These are phyloP conservation scores for Apiospora hydei DNA, from an alignment of 2,329 filamentous ascomycete species.

Conservation along the genomic window DNA sequence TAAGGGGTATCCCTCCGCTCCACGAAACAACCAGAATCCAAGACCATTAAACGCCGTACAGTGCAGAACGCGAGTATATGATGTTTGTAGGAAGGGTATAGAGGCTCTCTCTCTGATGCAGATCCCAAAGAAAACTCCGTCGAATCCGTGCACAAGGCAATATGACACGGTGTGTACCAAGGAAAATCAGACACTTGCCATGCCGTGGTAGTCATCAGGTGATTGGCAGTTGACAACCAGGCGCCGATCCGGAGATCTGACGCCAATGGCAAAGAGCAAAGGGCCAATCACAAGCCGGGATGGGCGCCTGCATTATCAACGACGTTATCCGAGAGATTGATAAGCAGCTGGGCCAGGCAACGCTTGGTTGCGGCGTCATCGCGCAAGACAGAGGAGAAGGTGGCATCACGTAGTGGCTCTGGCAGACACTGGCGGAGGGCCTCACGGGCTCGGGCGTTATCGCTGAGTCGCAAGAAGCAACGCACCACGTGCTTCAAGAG, in stretches of 20 bases:
- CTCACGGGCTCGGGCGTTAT: constrained; percentile 94
- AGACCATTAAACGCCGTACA: constrained; percentile 20
- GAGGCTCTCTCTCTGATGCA: constrained; percentile 22
- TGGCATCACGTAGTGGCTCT: constrained; percentile 97
- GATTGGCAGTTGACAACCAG: constrained; percentile 4
- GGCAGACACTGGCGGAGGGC: constrained; percentile 95
- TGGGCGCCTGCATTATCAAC: constrained; percentile 52
- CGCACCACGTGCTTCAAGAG: constrained; percentile 97
- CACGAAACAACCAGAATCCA: constrained; percentile 22
- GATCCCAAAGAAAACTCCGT: constrained; percentile 20
- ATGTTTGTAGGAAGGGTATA: constrained; percentile 25
- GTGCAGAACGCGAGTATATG: constrained; percentile 23
- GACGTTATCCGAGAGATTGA: constrained; percentile 93
- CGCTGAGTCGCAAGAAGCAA: constrained; percentile 93
- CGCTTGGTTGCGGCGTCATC: constrained; percentile 98
- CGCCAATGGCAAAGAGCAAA: constrained; percentile 10
- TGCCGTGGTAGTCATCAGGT: not conserved
- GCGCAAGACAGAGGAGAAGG: constrained; percentile 93
- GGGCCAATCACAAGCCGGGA: constrained; percentile 35
- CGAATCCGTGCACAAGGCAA: constrained; percentile 16
- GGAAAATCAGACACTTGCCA: constrained; percentile 4
- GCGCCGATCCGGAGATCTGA: not conserved
- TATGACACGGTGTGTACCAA: constrained; percentile 15
- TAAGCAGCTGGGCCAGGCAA: constrained; percentile 94
- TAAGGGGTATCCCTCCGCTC: constrained; percentile 21